Base-by-base conservation (phyloP, 192 early-diverging fungal genomes). In the Ambispora gerdemannii region DNA sequence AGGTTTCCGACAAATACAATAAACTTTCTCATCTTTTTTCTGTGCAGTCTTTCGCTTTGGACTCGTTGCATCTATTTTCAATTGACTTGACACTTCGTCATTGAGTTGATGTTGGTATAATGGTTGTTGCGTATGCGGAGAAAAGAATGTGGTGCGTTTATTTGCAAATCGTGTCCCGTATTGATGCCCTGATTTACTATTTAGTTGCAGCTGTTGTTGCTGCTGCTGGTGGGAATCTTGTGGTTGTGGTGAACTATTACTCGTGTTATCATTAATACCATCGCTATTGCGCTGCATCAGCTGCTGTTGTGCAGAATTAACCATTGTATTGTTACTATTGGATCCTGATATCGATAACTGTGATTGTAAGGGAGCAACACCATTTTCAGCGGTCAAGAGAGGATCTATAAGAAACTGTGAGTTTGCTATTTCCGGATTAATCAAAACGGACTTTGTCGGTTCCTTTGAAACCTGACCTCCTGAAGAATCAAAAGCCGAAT, bases 1-100 rank as follows among this genome's bases (percentile, higher is more conserved):
- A 10, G 81, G 80, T 49, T 83, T 75, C n/a, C 84, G 77, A 60
- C 91, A 92, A 24, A 85, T 75, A 69, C 91, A 92, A 74, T 91
- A 92, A 0, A 91, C 77, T 30, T 86, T 82, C 68, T 83, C 80
- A 28, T 75, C 65, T 52, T 73, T 59, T 3, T 73, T 75, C 20
- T 22, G 63, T 20, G 68, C 3, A 10, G 49, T 10, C 24, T 64
- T 27, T 51, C 28, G 22, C 52, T 32, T 17, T 3, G 47, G 19
- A 13, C 24, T 13, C 24, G 1, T 13, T 20, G 11, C 55, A 58
- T 55, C 51, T 50, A 34, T 19, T 47, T 47, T 51, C 20, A 50
- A 58, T n/a, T n/a, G n/a, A n/a, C n/a, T n/a, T n/a, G n/a, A n/a
- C n/a, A n/a, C n/a, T 32, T 68, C 66, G 8, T 49, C 49, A n/a